These are phyloP conservation scores for Macrotyloma uniflorum DNA, from an alignment of 306 rosid species.

Conservation along the genomic window DNA sequence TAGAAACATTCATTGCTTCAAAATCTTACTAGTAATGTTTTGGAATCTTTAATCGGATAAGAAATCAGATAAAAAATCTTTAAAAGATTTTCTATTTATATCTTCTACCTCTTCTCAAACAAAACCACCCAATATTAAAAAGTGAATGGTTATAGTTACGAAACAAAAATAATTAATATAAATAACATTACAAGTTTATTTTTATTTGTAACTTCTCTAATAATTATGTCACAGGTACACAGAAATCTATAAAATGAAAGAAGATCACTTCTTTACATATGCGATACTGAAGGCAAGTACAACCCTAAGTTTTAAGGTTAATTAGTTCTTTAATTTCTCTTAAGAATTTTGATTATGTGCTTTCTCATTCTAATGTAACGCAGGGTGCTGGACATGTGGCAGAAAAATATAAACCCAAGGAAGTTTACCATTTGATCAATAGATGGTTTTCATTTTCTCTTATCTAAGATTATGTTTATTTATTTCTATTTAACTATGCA, in stretches of 20 bases:
- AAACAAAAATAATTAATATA: no score
- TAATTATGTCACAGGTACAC: slow-evolving; percentile 38
- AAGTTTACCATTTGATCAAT: slow-evolving; percentile 39
- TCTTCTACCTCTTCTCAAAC: no score
- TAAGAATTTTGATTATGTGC: not conserved
- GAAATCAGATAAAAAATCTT: no score
- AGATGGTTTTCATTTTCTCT: slow-evolving; percentile 50
- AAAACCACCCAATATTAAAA: no score
- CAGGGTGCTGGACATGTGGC: slow-evolving; percentile 58
- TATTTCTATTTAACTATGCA: not conserved
- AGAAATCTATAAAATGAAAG: slow-evolving; percentile 42
- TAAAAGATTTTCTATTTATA: no score
- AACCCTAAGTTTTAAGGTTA: not conserved
- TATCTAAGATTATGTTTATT: slow-evolving; percentile 24
- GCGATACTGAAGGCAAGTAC: slow-evolving; percentile 45
- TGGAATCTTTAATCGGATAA: no score
- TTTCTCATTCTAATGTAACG: not conserved
- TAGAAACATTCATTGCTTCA: no score
- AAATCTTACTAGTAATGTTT: no score
- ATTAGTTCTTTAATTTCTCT: not conserved
- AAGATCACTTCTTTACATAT: slow-evolving; percentile 40
- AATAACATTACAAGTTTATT: not conserved
- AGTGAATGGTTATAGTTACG: no score
- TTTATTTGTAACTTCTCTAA: not conserved
- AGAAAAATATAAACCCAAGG: slow-evolving; percentile 42